Conservation (phyloP, 805 yeast species). For the Myxozyma vanderwaltii region DNA sequence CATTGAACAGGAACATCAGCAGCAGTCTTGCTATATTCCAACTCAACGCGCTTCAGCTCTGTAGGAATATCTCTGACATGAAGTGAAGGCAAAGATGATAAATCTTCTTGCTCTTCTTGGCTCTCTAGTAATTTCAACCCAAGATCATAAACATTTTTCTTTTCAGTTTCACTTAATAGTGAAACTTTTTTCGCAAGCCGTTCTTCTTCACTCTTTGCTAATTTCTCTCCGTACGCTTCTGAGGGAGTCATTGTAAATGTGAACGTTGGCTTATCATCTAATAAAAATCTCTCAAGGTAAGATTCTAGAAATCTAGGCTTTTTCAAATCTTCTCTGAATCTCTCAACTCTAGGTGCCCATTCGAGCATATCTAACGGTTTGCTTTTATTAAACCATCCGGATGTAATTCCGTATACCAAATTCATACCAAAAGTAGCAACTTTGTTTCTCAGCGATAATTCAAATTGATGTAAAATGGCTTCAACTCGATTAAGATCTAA, state of each 20-base stretch:
- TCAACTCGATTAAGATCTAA: slow-evolving; percentile 66
- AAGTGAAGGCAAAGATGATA: slow-evolving; percentile 78
- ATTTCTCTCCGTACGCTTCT: slow-evolving; percentile 52
- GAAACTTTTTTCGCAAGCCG: slow-evolving; percentile 52
- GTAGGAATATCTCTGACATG: slow-evolving; percentile 71
- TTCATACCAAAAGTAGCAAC: slow-evolving; percentile 88
- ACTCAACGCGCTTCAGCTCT: slow-evolving; percentile 47
- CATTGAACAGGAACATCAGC: slow-evolving; percentile 45
- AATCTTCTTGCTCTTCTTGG: slow-evolving; percentile 71
- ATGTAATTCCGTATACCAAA: slow-evolving; percentile 69
- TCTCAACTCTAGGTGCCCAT: slow-evolving; percentile 59
- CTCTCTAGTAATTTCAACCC: slow-evolving; percentile 61
- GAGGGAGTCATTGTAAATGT: slow-evolving; percentile 77
- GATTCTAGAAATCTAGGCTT: slow-evolving; percentile 64
- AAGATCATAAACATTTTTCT: slow-evolving; percentile 56
- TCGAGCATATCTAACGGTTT: slow-evolving; percentile 72
- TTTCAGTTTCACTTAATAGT: slow-evolving; percentile 57
- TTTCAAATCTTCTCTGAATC: slow-evolving; percentile 64
- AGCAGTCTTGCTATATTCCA: slow-evolving; percentile 14
- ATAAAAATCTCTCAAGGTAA: slow-evolving; percentile 56
- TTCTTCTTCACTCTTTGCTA: slow-evolving; percentile 58
- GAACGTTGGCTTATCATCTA: slow-evolving; percentile 57
- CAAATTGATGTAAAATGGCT: slow-evolving; percentile 87
- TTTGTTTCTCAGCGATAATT: slow-evolving; percentile 78
- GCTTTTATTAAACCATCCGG: slow-evolving; percentile 81